Conservation (phyloP, 371 early-diverging fungal species). For the Actinomortierella wolfii region DNA sequence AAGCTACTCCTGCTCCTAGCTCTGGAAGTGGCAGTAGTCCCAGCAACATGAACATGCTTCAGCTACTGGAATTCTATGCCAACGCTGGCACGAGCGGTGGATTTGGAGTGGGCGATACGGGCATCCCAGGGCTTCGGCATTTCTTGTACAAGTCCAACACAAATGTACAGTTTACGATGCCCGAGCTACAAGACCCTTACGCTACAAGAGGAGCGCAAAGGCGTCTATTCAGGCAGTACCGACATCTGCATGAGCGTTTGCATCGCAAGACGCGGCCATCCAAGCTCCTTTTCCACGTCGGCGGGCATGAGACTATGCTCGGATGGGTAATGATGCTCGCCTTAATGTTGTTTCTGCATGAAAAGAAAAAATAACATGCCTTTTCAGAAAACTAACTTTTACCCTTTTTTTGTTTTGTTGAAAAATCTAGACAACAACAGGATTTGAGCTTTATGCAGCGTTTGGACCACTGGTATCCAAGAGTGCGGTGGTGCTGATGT, state of each 20-base stretch:
- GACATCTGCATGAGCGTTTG: slow-evolving; percentile 68
- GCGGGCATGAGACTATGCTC: slow-evolving; percentile 66
- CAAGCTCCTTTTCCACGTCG: slow-evolving; percentile 64
- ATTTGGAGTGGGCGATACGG: slow-evolving; percentile 56
- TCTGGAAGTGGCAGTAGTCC: neutral
- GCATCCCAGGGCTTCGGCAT: slow-evolving; percentile 73
- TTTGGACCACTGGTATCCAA: slow-evolving; percentile 75
- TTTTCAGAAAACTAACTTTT: neutral
- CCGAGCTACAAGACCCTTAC: slow-evolving; percentile 60
- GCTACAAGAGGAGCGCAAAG: slow-evolving; percentile 46
- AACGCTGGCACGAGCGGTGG: slow-evolving; percentile 43
- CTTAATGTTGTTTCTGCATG: too few relatives aligned
- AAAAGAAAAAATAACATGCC: neutral
- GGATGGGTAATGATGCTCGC: slow-evolving; percentile 81
- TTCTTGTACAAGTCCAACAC: slow-evolving; percentile 75
- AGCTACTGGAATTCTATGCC: slow-evolving; percentile 30
- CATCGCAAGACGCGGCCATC: slow-evolving; percentile 60
- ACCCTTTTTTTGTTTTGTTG: neutral
- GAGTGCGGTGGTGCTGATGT: slow-evolving; percentile 62
- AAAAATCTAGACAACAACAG: slow-evolving; percentile 60
- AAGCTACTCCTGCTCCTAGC: slow-evolving; percentile 1
- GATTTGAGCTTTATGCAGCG: slow-evolving; percentile 75
- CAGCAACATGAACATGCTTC: slow-evolving; percentile 19
- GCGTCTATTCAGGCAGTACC: slow-evolving; percentile 66
- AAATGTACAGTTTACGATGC: slow-evolving; percentile 72